Percentiles rank a stretch among this genome's conserved stretches.
Conservation (phyloP, 75 land plant genomes). For the Sequoia sempervirens region DNA sequence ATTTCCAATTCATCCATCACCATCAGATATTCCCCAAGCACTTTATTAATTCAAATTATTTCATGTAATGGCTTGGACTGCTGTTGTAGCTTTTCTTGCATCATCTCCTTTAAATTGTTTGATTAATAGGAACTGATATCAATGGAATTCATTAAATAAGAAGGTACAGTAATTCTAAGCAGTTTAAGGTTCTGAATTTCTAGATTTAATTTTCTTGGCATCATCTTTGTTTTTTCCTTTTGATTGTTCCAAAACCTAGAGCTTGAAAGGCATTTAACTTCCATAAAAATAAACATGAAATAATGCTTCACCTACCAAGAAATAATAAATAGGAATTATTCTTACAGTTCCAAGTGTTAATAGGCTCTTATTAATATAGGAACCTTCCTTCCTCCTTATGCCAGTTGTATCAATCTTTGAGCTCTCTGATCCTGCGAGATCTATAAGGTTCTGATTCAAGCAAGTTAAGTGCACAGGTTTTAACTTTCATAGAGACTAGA, state of each 20-base stretch:
- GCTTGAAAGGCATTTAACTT: background rate
- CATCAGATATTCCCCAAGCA: background rate
- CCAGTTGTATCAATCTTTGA: constrained; percentile 86
- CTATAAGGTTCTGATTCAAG: constrained; percentile 80
- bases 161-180: background rate
- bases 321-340: background rate
- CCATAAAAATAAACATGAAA: background rate
- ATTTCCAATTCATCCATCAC: background rate
- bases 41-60: background rate
- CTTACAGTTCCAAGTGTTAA: constrained; percentile 86
- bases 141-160: background rate
- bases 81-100: background rate
- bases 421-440: constrained; percentile 95
- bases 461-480: background rate
- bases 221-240: background rate
- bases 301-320: background rate
- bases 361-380: constrained; percentile 85
- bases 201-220: background rate
- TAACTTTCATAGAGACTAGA: background rate
- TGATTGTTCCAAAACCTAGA: background rate
- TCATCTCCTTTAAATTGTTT: background rate
- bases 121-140: background rate
- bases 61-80: background rate
- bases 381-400: constrained; percentile 77
- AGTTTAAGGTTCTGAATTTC: background rate